Conservation (phyloP, 2,329 filamentous ascomycete species). For the Dryadomyces quercivorus region DNA sequence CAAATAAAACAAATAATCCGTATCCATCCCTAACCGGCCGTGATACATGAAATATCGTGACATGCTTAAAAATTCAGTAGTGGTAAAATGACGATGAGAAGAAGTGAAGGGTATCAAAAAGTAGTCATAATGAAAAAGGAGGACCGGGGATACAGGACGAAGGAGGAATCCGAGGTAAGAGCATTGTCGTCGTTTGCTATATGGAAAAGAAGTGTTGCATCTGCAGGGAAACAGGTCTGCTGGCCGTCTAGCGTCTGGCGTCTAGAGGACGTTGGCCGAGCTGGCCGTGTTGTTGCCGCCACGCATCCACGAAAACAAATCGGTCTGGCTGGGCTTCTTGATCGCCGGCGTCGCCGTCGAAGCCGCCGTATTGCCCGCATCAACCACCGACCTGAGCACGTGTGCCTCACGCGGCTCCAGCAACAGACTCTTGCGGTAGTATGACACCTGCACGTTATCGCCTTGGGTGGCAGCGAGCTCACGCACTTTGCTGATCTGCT, state of each 20-base stretch:
- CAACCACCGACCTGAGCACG: conserved; percentile 17
- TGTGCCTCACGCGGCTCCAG: conserved; percentile 60
- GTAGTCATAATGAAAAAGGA: too few relatives aligned
- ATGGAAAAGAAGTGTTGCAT: too few relatives aligned
- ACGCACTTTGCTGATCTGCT: conserved; percentile 67
- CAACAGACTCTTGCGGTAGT: conserved; percentile 73
- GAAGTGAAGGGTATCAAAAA: not conserved
- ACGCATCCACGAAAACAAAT: conserved; percentile 6
- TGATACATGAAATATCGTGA: not conserved
- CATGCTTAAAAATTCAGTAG: not conserved
- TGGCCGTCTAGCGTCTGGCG: not conserved
- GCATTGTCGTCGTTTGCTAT: too few relatives aligned
- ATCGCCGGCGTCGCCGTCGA: not conserved
- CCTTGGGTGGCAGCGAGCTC: conserved; percentile 36
- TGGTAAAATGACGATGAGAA: not conserved
- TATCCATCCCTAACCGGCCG: too few relatives aligned
- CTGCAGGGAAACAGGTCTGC: too few relatives aligned
- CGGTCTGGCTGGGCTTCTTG: not conserved
- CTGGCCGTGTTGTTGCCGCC: not conserved
- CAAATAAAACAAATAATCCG: too few relatives aligned
- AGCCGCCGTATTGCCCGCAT: conserved; percentile 11
- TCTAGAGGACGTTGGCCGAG: not conserved
- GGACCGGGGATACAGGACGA: too few relatives aligned
- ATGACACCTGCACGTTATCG: conserved; percentile 44
- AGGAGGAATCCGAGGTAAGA: too few relatives aligned